phyloP scores from a whole-genome alignment of 306 rosid genomes.

The Myrica gale region DNA sequence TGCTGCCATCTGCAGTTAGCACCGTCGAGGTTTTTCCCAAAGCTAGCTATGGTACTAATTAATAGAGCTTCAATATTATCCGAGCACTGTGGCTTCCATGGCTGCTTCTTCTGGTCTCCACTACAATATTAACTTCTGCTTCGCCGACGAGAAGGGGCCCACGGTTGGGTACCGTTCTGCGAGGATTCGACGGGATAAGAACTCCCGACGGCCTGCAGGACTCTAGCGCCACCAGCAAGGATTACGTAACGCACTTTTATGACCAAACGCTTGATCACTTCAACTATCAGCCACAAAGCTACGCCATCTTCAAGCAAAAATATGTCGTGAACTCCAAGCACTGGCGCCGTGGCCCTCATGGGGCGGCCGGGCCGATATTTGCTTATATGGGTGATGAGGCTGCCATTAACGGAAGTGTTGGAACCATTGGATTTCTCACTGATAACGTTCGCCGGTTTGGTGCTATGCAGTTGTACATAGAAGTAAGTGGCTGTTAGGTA shows the following conservation, averaged over 20 bases:
- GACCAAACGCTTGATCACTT: slow-evolving; percentile 68
- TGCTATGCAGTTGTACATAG: slow-evolving; percentile 63
- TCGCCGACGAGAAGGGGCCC: too few relatives aligned
- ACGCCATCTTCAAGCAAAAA: slow-evolving; percentile 52
- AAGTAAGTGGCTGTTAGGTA: slow-evolving; percentile 36
- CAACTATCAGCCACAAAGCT: slow-evolving; percentile 63
- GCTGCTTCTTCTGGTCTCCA: too few relatives aligned
- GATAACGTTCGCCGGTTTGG: slow-evolving; percentile 55
- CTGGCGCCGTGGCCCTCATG: slow-evolving; percentile 56
- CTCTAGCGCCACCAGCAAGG: not conserved
- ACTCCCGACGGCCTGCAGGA: too few relatives aligned
- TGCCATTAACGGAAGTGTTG: slow-evolving; percentile 33
- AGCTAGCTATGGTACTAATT: too few relatives aligned
- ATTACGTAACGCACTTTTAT: slow-evolving; percentile 46
- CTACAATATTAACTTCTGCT: too few relatives aligned
- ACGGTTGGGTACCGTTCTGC: too few relatives aligned
- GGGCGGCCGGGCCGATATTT: slow-evolving; percentile 52
- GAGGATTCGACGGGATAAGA: too few relatives aligned
- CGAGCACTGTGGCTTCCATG: too few relatives aligned
- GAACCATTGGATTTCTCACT: slow-evolving; percentile 41
- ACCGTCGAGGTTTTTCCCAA: too few relatives aligned
- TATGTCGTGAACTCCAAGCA: slow-evolving; percentile 58
- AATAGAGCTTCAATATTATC: too few relatives aligned
- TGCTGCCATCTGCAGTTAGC: too few relatives aligned
- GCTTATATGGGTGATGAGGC: slow-evolving; percentile 60